Conservation (phyloP, 441 rosid genomes). For the Populus trichocarpa region DNA sequence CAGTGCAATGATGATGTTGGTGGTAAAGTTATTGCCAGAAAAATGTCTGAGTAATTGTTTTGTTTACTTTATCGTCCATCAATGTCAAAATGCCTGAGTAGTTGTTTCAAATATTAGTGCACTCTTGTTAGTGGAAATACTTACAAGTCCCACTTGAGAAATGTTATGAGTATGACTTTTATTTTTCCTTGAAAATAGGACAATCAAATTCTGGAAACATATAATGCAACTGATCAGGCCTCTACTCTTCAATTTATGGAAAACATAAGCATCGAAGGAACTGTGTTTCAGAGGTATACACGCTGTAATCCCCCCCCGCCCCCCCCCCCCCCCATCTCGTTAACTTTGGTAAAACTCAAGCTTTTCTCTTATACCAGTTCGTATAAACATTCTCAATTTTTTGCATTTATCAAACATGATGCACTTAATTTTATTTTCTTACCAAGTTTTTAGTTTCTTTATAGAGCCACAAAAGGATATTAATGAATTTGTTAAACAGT, state of each 20-base stretch:
- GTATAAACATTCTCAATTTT: neutral
- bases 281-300: constrained; percentile 79
- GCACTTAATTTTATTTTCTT: neutral
- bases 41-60: neutral
- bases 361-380: neutral
- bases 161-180: neutral
- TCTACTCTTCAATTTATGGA: constrained; percentile 70
- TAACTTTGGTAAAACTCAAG: neutral
- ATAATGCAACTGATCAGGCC: constrained; percentile 63
- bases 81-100: neutral
- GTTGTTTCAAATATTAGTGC: neutral
- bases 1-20: neutral
- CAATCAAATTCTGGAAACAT: constrained; percentile 70
- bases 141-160: neutral
- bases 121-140: neutral
- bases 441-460: too few species aligned
- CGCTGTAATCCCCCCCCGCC: neutral
- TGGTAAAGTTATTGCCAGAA: neutral
- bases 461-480: neutral
- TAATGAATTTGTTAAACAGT: neutral
- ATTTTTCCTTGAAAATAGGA: constrained; percentile 48
- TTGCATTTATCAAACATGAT: neutral
- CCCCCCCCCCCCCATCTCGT: neutral
- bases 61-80: neutral
- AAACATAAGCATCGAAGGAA: constrained; percentile 54